Evolutionary conservation across 495 filamentous ascomycete genomes (phyloP).

Genomic region (Talaromyces thailandensis): DNA sequence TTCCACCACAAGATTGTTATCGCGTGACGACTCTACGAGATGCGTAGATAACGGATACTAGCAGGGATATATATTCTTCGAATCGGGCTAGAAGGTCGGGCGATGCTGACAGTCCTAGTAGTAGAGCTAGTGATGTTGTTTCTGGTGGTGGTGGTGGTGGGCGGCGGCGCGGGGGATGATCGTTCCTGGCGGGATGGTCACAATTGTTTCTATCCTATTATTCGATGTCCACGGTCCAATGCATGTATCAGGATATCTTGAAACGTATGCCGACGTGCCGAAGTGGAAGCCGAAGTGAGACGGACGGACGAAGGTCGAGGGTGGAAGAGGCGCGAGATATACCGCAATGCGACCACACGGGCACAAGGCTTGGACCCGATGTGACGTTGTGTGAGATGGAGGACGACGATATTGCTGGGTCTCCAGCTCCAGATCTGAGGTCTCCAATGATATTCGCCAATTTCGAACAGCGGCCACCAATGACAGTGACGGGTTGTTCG

Average conservation of each 20-base stretch:
- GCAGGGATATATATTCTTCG: neutral
- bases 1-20: neutral
- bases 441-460: neutral
- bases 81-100: neutral
- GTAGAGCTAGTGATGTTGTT: neutral
- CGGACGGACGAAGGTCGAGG: neutral
- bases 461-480: neutral
- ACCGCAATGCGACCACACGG: constrained; percentile 27
- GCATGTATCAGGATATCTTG: neutral
- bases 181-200: neutral
- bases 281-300: constrained; percentile 7
- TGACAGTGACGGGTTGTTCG: neutral
- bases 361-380: constrained; percentile 19
- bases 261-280: neutral
- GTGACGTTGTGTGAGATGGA: constrained; percentile 19
- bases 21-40: neutral
- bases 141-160: neutral
- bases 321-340: constrained; percentile 1
- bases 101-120: neutral
- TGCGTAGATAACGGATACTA: neutral
- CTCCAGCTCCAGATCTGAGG: neutral
- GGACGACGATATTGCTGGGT: neutral
- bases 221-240: neutral
- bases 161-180: neutral
- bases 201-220: neutral